These are phyloP conservation scores for Talaromyces nanjingensis DNA, from an alignment of 495 filamentous ascomycete species.

Conservation along the genomic window DNA sequence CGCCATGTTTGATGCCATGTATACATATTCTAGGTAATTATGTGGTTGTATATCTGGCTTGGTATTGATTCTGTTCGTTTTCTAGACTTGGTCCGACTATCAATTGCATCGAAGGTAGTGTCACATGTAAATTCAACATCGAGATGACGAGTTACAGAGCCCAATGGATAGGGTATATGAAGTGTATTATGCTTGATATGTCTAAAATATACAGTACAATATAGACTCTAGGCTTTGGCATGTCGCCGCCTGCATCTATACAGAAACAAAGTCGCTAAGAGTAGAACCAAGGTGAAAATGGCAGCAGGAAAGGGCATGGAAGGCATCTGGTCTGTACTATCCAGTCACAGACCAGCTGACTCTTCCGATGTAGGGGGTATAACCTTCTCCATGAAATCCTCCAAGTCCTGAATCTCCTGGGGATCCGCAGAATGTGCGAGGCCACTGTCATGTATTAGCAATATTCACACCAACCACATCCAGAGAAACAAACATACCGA, in stretches of 20 bases:
- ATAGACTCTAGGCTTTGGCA: background rate
- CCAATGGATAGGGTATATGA: background rate
- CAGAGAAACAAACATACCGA: constrained; percentile 39
- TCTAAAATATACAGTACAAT: background rate
- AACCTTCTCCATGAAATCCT: constrained; percentile 60
- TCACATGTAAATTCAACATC: background rate
- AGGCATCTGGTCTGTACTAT: background rate
- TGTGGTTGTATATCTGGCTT: background rate
- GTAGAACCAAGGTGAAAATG: background rate
- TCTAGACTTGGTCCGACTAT: background rate
- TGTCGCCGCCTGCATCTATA: background rate
- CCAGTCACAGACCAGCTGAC: constrained; percentile 44
- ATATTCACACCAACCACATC: too few relatives aligned
- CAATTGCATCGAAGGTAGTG: background rate
- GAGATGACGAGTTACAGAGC: background rate
- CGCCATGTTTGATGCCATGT: background rate
- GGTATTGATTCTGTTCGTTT: background rate
- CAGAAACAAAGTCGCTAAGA: background rate
- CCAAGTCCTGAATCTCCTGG: constrained; percentile 76
- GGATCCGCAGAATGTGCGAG: constrained; percentile 72
- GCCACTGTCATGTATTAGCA: constrained; percentile 31
- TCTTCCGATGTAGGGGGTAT: constrained; percentile 56
- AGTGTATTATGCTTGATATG: background rate
- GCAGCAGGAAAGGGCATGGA: background rate
- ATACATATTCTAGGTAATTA: background rate